A percentile compares a stretch with the other conserved stretches of the same genome.
Conservation (phyloP, 106 monocot species). For the Gastrodia elata region DNA sequence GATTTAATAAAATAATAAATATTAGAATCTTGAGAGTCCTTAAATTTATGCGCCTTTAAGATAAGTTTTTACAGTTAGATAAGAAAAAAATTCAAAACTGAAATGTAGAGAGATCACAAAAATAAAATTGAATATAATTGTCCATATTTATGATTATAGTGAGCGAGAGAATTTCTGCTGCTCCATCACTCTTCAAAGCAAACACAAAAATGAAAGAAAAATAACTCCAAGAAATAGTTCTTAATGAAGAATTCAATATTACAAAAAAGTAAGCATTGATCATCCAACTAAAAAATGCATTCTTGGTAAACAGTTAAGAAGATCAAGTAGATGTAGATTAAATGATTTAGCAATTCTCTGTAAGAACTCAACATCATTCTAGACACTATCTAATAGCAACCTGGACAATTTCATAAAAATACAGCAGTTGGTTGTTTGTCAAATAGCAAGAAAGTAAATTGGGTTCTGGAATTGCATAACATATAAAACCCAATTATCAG, state of each 20-base stretch:
- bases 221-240: neutral
- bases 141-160: neutral
- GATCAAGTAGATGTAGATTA: neutral
- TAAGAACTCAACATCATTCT: neutral
- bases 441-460: neutral
- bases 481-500: neutral
- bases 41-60: neutral
- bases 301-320: neutral
- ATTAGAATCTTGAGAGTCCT: neutral
- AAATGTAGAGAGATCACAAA: neutral
- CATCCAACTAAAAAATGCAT: neutral
- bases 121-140: neutral
- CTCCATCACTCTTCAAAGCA: neutral
- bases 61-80: neutral
- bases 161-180: neutral
- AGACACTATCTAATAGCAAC: neutral
- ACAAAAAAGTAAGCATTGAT: neutral
- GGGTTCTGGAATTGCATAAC: neutral
- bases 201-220: neutral
- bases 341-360: neutral
- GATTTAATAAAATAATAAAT: neutral
- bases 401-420: neutral
- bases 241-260: neutral
- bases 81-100: neutral
- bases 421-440: neutral